Evolutionary conservation across 768 basidiomycete species (phyloP).

Genomic region (Kwoniella mangroviensis): DNA sequence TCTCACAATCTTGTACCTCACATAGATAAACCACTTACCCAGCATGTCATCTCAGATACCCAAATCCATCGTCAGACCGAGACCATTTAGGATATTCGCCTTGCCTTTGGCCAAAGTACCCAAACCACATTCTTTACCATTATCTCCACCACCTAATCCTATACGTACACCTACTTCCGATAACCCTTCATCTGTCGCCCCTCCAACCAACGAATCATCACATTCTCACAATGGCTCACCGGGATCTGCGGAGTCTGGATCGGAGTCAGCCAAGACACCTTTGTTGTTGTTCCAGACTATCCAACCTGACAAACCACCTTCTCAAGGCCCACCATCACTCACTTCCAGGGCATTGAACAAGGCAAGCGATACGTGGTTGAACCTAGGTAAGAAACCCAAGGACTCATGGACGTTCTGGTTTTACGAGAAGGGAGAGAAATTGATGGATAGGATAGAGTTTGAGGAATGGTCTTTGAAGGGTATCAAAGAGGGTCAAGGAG

Average conservation of each 20-base stretch:
- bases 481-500: constrained; percentile 50
- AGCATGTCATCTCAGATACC: constrained; percentile 26
- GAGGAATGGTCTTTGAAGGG: constrained; percentile 59
- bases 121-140: constrained; percentile 3
- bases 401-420: constrained; percentile 49
- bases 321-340: constrained; percentile 8
- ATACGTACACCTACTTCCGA: constrained; percentile 7
- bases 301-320: constrained; percentile 30
- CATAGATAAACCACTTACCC: neutral
- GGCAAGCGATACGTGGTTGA: constrained; percentile 51
- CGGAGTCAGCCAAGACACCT: constrained; percentile 22
- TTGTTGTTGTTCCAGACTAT: constrained; percentile 41
- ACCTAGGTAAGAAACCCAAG: constrained; percentile 46
- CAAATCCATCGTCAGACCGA: neutral
- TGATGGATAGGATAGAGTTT: constrained; percentile 59
- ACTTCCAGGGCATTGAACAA: constrained; percentile 35
- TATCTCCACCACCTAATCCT: constrained; percentile 15
- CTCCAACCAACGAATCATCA: constrained; percentile 6
- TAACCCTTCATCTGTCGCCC: neutral
- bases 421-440: constrained; percentile 54
- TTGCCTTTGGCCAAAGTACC: constrained; percentile 52
- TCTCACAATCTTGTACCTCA: neutral
- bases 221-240: neutral
- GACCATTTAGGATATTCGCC: constrained; percentile 53
- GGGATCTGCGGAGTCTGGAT: neutral